Evolutionary conservation across 768 basidiomycete species (phyloP).

Genomic region (Macrocybe gigantea): DNA sequence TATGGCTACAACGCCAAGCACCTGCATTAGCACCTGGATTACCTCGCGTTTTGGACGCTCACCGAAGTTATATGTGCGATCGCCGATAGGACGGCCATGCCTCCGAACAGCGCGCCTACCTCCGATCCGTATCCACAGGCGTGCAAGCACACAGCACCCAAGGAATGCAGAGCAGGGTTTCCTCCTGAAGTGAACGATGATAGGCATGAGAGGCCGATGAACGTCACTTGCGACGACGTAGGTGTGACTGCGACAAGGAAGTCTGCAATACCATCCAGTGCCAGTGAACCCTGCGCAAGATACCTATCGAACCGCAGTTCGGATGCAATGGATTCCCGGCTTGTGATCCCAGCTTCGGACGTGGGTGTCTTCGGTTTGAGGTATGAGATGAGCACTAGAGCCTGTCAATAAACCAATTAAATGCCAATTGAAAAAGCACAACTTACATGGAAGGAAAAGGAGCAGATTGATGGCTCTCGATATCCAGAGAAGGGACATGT

Average conservation of each 20-base stretch:
- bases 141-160: conserved; percentile 64
- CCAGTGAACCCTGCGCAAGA: conserved; percentile 58
- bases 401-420: neutral
- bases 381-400: conserved; percentile 50
- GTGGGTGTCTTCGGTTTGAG: conserved; percentile 47
- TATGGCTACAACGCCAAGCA: conserved; percentile 41
- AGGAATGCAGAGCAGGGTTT: conserved; percentile 63
- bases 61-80: conserved; percentile 59
- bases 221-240: conserved; percentile 44
- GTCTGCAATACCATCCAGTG: conserved; percentile 65
- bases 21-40: neutral
- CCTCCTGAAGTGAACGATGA: conserved; percentile 65
- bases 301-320: conserved; percentile 66
- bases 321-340: conserved; percentile 42
- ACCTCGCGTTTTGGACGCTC: conserved; percentile 9
- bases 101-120: conserved; percentile 64
- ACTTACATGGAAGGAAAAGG: conserved; percentile 62
- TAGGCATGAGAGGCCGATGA: conserved; percentile 55
- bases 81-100: conserved; percentile 63
- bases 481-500: conserved; percentile 66
- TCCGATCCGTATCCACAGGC: conserved; percentile 39
- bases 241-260: conserved; percentile 50
- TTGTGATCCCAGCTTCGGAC: conserved; percentile 17
- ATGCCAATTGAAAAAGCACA: neutral
- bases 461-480: conserved; percentile 62